Evolutionary conservation across 495 filamentous ascomycete genomes (phyloP), one percentile per base, ranked within the genome.

Genomic region (Evernia prunastri): DNA sequence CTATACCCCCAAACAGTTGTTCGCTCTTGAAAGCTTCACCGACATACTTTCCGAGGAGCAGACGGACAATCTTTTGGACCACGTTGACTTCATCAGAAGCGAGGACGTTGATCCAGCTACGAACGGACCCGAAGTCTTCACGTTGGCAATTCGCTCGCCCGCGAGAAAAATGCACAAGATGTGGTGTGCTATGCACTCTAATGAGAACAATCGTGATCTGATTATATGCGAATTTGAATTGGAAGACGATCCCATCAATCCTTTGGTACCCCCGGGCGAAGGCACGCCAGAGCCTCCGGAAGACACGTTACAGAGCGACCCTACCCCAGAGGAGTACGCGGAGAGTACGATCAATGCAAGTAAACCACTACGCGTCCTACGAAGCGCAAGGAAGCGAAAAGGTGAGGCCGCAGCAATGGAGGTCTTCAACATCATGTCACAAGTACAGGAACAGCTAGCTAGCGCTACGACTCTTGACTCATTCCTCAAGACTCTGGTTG

Each of bases 201-300:
- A 84, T 63, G 77, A 82, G 18, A 74, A 76, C 0, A 84, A 89
- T 63, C 81, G 81, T 4, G 84, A 91, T 56, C 68, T 92, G 36
- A 79, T 95, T 25, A 89, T 97, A 42, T 96, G 91, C 78, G 93
- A 97, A 69, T 92, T 97, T 65, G 93, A 97, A 71, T 73, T 91
- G 23, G 90, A 96, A 72, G 87, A 96, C 61, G 93, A 97, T 69
- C 77, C 77, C 0, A 65, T 80, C 1, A 85, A 89, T 68, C 93
- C 93, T 0, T 75, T 95, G 25, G 81, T 82, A 6, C 79, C 85
- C 0, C 74, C 77, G 4, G 83, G 79, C 1, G 84, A 87, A 56
- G 67, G 73, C 1, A 81, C 79, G 2, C 84, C 82, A 1, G 81
- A 85, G 20, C 69, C 71, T 18, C 88, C 93, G 1, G 81, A 89